A percentile compares a stretch with the other conserved stretches of the same genome.
Conservation (phyloP, 768 basidiomycete genomes). For the Leccinum aurantiacum region DNA sequence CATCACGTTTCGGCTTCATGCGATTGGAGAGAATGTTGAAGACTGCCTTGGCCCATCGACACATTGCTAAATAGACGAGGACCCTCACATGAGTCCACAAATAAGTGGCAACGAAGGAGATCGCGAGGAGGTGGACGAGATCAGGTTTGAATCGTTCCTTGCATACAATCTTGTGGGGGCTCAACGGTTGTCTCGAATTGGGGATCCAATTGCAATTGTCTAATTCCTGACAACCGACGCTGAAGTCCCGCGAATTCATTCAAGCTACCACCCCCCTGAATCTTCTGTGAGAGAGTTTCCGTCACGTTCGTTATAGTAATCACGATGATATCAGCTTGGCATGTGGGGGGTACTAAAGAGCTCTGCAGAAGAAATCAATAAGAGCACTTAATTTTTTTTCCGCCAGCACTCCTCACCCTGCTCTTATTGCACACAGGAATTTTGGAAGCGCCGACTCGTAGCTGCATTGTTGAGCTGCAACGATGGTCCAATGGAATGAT, state of each 20-base stretch:
- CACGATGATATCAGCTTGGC: background rate
- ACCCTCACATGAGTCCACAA: too few species aligned
- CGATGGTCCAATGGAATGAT: slow-evolving; percentile 25
- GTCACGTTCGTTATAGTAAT: background rate
- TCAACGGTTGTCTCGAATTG: too few species aligned
- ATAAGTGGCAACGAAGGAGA: too few species aligned
- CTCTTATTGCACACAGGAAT: background rate
- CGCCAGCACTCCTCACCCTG: too few species aligned
- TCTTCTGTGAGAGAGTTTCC: background rate
- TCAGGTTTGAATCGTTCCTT: background rate
- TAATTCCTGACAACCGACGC: background rate
- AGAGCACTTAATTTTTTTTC: background rate
- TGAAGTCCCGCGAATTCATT: background rate
- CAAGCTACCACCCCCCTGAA: background rate
- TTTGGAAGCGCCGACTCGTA: background rate
- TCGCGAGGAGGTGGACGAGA: background rate
- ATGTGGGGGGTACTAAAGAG: background rate
- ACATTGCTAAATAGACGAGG: too few species aligned
- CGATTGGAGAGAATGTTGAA: background rate
- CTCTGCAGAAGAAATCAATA: background rate
- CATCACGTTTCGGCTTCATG: too few species aligned
- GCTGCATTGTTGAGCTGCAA: background rate
- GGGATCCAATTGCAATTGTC: background rate
- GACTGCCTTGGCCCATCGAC: background rate
- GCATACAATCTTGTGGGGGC: background rate